Evolutionary conservation across 352 stramenopile genomes (phyloP), one percentile per base, ranked within the genome.

Genomic region (Pythium vanterpoolii): DNA sequence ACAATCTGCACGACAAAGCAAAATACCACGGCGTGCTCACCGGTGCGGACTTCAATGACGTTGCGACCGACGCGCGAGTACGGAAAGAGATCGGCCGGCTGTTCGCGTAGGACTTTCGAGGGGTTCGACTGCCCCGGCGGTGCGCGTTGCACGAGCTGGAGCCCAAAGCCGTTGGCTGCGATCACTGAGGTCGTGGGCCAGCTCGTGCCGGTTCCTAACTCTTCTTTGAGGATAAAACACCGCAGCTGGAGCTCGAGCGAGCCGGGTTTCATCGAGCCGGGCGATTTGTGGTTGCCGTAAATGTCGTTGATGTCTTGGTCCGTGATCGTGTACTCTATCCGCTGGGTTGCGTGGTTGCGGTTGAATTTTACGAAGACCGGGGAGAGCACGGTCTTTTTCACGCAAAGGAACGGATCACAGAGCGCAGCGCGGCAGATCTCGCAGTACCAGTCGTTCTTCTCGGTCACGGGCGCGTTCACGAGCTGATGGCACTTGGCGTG

Each of bases 401-500:
- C 77, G 19, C 60, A 52, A 42, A 77, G 77, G 53, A 93, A 94
- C 51, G 85, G 85, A 48, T 94, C 85, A 55, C 79, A 94, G 4
- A 74, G 67, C 44, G 79, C 73, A 7, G 79, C 63, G 28, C 85
- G 85, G 63, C 85, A 94, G 8, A 52, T 45, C 50, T 94, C 85
- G 42, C 85, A 94, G 45, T 86, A 78, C 83, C 83, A 94, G 21
- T 90, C 77, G 38, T 74, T 34, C 27, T 60, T 31, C 67, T 36
- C 71, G 33, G 21, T 48, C 16, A 10, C 33, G 7, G 58, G 21
- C 13, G 40, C 76, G 62, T 72, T 74, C 54, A 82, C 64, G 45
- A 90, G 64, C 59, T 91, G 80, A 47, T 91, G 79, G 52, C 83
- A 94, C 47, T 91, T 91, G 48, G 76, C 78, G 64, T 94, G 85